Evolutionary conservation across 2,329 filamentous ascomycete genomes (phyloP), one percentile per base, ranked within the genome.

Genomic region (Arthrobotrys sphaeroides): DNA sequence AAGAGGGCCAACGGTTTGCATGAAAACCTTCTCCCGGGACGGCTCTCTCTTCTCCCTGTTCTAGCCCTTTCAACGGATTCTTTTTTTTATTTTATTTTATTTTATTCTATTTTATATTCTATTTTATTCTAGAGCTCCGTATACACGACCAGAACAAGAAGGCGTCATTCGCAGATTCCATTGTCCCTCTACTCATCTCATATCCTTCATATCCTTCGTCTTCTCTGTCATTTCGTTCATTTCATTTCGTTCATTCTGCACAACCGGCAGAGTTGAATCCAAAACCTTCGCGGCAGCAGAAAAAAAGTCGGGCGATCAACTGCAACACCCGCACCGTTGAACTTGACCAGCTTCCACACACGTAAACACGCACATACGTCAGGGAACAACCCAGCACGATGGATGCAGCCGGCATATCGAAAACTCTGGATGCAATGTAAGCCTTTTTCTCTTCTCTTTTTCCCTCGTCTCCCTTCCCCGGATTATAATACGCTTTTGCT

Each of bases 391-490:
- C 51, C 16, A 55, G 51, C 12, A 66, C 22, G 59, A 75, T 75
- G 72, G 72, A 75, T 51, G 64, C 72, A 38, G 72, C 72, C 18
- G 72, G 72, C 31, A 75, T 75, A 75, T 75, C 64, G 24, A 75
- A 75, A 57, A 69, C 72, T 55, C 64, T 75, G 20, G 72, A 75
- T 60, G 72, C 72, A 59, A 75, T 75, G 72, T 75, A 64, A 69
- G 72, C 51, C 62, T 47, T 6, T 43, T n/a, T n/a, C n/a, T n/a
- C n/a, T n/a, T n/a, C n/a, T n/a, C n/a, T n/a, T n/a, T n/a, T n/a
- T n/a, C n/a, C 42, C 22, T 40, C 22, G 33, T 18, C 26, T 22
- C 36, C 49, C 38, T 45, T 16, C 57, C 31, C 43, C 65, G 43
- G 65, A 61, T 61, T 51, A 22, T 16, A 45, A 53, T 38, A 40